These are phyloP conservation scores for Pezicula rhizophila DNA, from an alignment of 2,329 filamentous ascomycete genomes.

Conservation along the genomic window DNA sequence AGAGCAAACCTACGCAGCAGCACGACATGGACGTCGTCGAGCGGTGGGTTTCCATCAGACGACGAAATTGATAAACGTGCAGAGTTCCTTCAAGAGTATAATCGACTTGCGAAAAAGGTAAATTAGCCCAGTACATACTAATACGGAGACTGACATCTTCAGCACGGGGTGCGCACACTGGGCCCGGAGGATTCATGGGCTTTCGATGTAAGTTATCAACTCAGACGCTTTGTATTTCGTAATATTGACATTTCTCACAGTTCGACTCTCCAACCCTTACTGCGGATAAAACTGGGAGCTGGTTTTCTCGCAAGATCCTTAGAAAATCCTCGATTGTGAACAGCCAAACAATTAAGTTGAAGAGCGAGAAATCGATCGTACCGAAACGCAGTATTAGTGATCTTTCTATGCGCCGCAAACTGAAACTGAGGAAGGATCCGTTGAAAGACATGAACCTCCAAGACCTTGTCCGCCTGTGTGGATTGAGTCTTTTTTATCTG, in stretches of 20 bases:
- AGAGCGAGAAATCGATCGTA: constrained; percentile 26
- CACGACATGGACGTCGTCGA: constrained; percentile 53
- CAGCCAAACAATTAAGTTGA: constrained; percentile 22
- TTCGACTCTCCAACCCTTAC: constrained; percentile 11
- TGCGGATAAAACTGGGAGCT: constrained; percentile 27
- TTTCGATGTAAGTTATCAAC: constrained; percentile 12
- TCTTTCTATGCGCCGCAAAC: constrained; percentile 40
- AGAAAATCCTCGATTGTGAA: constrained; percentile 26
- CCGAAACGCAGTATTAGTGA: constrained; percentile 52
- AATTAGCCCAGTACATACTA: neutral
- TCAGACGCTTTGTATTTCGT: neutral
- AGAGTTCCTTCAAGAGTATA: constrained; percentile 51
- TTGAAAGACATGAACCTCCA: constrained; percentile 47
- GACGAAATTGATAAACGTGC: constrained; percentile 44
- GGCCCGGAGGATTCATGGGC: constrained; percentile 17
- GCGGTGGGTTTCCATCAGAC: constrained; percentile 42
- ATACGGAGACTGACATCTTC: neutral
- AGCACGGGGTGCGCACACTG: constrained; percentile 45
- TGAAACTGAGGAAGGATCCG: constrained; percentile 37
- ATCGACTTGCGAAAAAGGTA: constrained; percentile 53
- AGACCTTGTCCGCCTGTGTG: constrained; percentile 56
- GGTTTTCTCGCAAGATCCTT: constrained; percentile 32
- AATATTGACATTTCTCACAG: neutral
- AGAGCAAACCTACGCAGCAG: constrained; percentile 27
- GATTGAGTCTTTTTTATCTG: constrained; percentile 55